phyloP scores from a whole-genome alignment of 2,329 filamentous ascomycete genomes.

The Pyricularia pennisetigena region DNA sequence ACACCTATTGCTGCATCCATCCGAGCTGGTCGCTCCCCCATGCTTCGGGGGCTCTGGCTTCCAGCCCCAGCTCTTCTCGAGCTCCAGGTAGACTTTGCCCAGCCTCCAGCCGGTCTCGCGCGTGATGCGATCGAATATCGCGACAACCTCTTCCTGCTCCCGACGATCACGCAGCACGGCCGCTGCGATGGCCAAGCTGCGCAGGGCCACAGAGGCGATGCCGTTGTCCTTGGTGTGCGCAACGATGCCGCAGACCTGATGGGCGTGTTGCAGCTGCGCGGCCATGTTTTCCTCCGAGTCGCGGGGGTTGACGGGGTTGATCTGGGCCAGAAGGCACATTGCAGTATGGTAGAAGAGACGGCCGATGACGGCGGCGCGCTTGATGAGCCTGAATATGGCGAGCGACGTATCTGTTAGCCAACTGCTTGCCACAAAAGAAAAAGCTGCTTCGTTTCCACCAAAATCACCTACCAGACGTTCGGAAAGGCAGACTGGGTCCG shows the following conservation, averaged over 20 bases:
- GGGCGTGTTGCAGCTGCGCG: conserved; percentile 64
- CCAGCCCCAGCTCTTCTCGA: conserved; percentile 75
- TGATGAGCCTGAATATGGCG: conserved; percentile 55
- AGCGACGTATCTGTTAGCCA: no score
- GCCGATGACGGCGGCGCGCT: conserved; percentile 70
- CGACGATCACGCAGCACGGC: conserved; percentile 56
- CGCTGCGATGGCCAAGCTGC: conserved; percentile 68
- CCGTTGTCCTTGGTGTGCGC: conserved; percentile 76
- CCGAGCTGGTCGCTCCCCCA: background rate
- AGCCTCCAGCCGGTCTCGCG: conserved; percentile 72
- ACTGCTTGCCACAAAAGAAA: no score
- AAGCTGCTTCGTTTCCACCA: conserved; percentile 9
- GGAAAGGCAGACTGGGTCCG: conserved; percentile 68
- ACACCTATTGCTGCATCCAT: background rate
- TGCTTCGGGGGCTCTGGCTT: conserved; percentile 24
- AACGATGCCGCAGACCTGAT: conserved; percentile 81
- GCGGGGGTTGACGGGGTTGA: conserved; percentile 58
- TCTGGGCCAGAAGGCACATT: conserved; percentile 70
- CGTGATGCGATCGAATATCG: conserved; percentile 66
- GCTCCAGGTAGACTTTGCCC: conserved; percentile 58
- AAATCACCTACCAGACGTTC: conserved; percentile 66
- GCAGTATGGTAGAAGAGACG: conserved; percentile 84
- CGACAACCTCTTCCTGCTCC: conserved; percentile 73
- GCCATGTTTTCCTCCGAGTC: conserved; percentile 57
- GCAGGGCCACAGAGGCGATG: conserved; percentile 68